Evolutionary conservation across 1,284 basidiomycete genomes (phyloP).

Genomic region (Exobasidium rhododendri): DNA sequence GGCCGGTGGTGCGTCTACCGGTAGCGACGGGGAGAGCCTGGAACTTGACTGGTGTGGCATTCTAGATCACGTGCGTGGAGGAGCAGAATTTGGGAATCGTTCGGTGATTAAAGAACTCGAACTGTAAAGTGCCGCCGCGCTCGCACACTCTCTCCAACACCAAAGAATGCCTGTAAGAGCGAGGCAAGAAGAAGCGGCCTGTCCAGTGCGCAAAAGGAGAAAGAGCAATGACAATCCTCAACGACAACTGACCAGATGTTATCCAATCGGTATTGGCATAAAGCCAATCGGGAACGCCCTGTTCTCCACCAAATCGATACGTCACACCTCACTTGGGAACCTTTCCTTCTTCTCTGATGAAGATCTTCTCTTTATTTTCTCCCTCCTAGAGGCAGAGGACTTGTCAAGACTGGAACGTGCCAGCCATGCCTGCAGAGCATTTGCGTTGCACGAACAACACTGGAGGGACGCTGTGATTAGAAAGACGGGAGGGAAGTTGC

Average conservation of each 20-base stretch:
- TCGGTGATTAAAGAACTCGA: too few relatives aligned
- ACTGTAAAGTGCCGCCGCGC: too few relatives aligned
- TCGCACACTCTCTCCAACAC: too few relatives aligned
- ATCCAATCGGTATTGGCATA: too few relatives aligned
- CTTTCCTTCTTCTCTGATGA: constrained; percentile 38
- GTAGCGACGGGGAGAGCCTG: too few relatives aligned
- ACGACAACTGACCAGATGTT: too few relatives aligned
- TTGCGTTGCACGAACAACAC: constrained; percentile 29
- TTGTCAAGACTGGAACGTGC: constrained; percentile 29
- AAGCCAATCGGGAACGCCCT: constrained; percentile 46
- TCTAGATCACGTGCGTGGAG: too few relatives aligned
- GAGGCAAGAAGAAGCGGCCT: constrained; percentile 3
- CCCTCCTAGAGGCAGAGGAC: constrained; percentile 12
- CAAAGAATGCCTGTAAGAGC: not conserved
- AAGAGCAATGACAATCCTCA: not conserved
- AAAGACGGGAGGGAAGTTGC: constrained; percentile 28
- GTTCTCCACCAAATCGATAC: constrained; percentile 29
- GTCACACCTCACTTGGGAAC: constrained; percentile 29
- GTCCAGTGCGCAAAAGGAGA: not conserved
- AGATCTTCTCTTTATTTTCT: constrained; percentile 33
- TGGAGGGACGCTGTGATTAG: constrained; percentile 41
- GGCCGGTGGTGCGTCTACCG: too few relatives aligned
- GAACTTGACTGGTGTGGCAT: too few relatives aligned
- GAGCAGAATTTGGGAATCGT: too few relatives aligned
- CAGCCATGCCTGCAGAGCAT: constrained; percentile 33